Evolutionary conservation across 495 filamentous ascomycete genomes (phyloP), one percentile per base, ranked within the genome.

Genomic region (Daldinia loculata): DNA sequence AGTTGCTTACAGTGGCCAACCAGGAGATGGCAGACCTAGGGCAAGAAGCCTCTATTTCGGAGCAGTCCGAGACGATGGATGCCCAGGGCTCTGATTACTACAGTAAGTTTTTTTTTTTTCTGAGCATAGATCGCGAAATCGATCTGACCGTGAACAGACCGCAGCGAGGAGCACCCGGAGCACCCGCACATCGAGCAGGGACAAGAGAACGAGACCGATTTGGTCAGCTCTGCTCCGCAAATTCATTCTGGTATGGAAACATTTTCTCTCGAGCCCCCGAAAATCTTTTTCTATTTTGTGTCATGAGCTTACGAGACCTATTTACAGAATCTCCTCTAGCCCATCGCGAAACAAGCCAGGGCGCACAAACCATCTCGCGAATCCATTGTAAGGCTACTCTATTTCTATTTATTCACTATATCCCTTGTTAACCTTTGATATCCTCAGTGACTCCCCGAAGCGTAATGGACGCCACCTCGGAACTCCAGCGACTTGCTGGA

Each of bases 391-490:
- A 63, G 59, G 26, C 22, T n/a, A 26, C 32, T 15, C 1, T 6
- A 51, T 19, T 56, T 53, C 5, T 17, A 32, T 45, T 0, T 41
- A 41, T 0, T 27, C 43, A 4, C 14, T 7, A 27, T n/a, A 14
- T 15, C 34, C 2, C 7, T 24, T 5, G 26, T 45, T 71, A 48
- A 71, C 52, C 17, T 45, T 17, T 66, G 4, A 17, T 15, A 36
- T 17, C 14, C 57, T 26, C 6, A 61, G 61, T 8, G 5, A 26
- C 60, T 9, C 38, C 61, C 3, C 61, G 11, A 22, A 30, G 36
- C 53, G 56, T 68, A n/a, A 26, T 68, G 6, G 48, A 61, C 17
- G 67, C 70, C 0, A 69, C 67, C 12, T 41, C 51, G 15, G 63
- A 56, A 17, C 65, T 68, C n/a, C 56, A 34, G 36, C 57, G 15